Evolutionary conservation across 208 protist species (phyloP).

Genomic region (Pavlovales sp.): DNA sequence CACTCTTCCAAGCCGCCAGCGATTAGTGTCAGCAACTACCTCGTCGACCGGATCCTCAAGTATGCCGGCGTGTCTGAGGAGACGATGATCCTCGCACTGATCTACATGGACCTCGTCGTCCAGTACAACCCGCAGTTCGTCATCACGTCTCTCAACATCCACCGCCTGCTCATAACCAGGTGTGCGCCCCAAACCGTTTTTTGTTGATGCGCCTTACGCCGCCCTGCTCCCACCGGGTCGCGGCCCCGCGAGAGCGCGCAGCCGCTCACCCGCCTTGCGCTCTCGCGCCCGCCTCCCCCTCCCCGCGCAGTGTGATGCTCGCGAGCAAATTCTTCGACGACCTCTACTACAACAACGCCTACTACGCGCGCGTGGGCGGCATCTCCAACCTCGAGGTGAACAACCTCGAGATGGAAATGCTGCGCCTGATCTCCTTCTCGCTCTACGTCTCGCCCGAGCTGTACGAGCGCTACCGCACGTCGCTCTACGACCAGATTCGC

Average conservation of each 20-base stretch:
- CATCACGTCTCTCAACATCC: constrained; percentile 80
- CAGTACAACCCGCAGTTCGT: constrained; percentile 66
- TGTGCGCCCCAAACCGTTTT: not conserved
- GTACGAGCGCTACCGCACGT: constrained; percentile 26
- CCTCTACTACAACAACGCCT: constrained; percentile 81
- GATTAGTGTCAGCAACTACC: constrained; percentile 21
- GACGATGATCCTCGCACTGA: constrained; percentile 76
- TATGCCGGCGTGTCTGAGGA: constrained; percentile 75
- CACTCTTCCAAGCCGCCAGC: constrained; percentile 37
- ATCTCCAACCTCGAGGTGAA: constrained; percentile 78
- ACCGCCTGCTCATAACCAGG: constrained; percentile 83
- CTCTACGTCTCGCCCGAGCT: constrained; percentile 54
- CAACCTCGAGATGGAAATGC: constrained; percentile 79
- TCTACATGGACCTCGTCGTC: constrained; percentile 78
- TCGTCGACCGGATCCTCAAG: constrained; percentile 60
- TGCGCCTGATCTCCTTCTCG: constrained; percentile 74
- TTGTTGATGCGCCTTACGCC: not conserved
- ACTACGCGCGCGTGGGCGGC: constrained; percentile 83
- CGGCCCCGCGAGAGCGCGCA: not conserved
- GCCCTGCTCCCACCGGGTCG: not conserved
- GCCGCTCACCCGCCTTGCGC: not conserved
- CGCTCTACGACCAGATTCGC: not conserved
- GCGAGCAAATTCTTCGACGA: constrained; percentile 86
- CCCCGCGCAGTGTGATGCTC: constrained; percentile 64
- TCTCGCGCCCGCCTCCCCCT: not conserved